Evolutionary conservation across 345 rosid species (phyloP).

Genomic region (Raphanus sativus): DNA sequence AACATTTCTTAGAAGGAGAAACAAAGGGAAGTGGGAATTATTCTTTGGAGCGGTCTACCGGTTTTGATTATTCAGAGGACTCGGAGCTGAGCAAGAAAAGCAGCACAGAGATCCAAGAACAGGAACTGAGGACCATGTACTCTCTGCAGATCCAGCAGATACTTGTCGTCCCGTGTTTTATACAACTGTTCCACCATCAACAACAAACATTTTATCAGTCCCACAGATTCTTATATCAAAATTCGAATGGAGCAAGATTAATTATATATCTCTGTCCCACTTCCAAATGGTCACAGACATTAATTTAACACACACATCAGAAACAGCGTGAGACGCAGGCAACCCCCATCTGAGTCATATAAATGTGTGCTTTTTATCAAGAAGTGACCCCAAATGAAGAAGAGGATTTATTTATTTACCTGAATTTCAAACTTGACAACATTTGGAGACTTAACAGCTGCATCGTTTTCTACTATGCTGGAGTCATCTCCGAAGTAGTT

Average conservation of each 20-base stretch:
- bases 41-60: constrained; percentile 12
- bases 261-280: neutral
- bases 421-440: constrained; percentile 64
- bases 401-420: constrained; percentile 12
- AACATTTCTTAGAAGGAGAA: constrained; percentile 8
- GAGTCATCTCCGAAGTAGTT: constrained; percentile 73
- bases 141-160: constrained; percentile 76
- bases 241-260: neutral
- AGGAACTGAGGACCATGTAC: constrained; percentile 74
- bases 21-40: constrained; percentile 13
- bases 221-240: neutral
- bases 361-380: neutral
- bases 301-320: no score
- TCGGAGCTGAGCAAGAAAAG: constrained; percentile 74
- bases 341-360: neutral
- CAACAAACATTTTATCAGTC: neutral
- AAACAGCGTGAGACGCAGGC: neutral
- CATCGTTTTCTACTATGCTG: constrained; percentile 55
- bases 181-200: constrained; percentile 53
- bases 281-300: neutral
- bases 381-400: neutral
- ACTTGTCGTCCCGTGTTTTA: constrained; percentile 79
- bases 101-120: constrained; percentile 85
- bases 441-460: constrained; percentile 49
- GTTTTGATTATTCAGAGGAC: constrained; percentile 51